Base-by-base conservation (phyloP, 2,329 filamentous ascomycete species). In the Cryphonectria japonica region DNA sequence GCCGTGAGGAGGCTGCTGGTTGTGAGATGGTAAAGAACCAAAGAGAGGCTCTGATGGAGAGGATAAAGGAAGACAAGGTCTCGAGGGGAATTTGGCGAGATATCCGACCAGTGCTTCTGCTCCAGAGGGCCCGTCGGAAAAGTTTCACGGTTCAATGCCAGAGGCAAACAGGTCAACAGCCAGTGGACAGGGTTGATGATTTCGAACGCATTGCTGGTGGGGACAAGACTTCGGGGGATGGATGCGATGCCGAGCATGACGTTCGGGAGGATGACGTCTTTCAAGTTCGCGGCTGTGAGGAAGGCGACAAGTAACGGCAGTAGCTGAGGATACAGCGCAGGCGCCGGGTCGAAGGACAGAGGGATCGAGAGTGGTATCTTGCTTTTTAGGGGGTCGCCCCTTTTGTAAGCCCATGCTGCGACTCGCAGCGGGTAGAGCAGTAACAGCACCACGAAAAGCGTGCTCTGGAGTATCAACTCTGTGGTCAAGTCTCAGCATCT, bases 1-100 rank as follows among this genome's bases (percentile, higher is more conserved):
- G 96, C 91, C 1, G 92, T 88, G 67, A 98, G 85, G 59, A 98
- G 86, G 80, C 95, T 98, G 1, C 94, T 97, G 0, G 93, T 95
- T 1, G 95, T 95, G 73, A 98, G 86, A 78, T 93, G 91, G 76
- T 93, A 89, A 69, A 98, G 80, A 41, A 93, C 89, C 41, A 87
- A 85, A 77, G 93, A 89, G 34, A 97, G 83, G 41, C 90, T 90
- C 80, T 93, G 92, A 77, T 98, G 95, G 61, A 98, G 83, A 22
- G 95, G 93, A 78, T 95, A 97, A 70, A 98, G 70, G 52, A 79
- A 68, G 22, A 73, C 74, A 11, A 80, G 73, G 1, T 77, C 75
- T 59, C 83, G 81, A 0, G 70, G 74, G 9, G 77, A 69, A 46
- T 78, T 26, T 14, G 39, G 63, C 29, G 29, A 14, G 13, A 52